Conservation (phyloP, 2,329 filamentous ascomycete genomes). For the Apiospora aurea region DNA sequence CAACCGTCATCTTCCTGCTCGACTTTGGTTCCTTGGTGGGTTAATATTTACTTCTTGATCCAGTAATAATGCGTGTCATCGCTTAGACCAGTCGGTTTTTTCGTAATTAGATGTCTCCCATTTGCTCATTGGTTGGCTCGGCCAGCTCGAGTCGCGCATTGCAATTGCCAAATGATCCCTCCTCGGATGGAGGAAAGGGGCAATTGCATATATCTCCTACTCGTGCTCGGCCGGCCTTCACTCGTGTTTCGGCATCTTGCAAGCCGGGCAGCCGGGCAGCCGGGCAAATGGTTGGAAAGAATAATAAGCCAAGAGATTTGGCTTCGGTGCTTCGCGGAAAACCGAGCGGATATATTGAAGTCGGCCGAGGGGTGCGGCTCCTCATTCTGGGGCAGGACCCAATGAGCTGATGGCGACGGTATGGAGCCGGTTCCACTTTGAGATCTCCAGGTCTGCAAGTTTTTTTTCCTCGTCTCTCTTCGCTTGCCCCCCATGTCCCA, state of each 20-base stretch:
- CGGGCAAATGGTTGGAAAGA: constrained; percentile 9
- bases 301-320: constrained; percentile 5
- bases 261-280: not conserved
- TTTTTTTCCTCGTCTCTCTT: constrained; percentile 22
- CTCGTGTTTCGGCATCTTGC: constrained; percentile 10
- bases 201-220: not conserved
- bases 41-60: not conserved
- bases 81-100: not conserved
- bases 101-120: not conserved
- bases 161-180: not conserved
- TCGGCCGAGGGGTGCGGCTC: constrained; percentile 23
- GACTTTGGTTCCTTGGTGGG: not conserved
- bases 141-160: not conserved
- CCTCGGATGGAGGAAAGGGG: not conserved
- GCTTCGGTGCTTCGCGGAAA: constrained; percentile 18
- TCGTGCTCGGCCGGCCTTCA: not conserved
- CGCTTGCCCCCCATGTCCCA: constrained; percentile 2
- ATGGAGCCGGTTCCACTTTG: constrained; percentile 22
- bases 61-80: not conserved
- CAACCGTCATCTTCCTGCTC: not conserved
- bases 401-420: constrained; percentile 12
- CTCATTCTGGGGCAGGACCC: constrained; percentile 3
- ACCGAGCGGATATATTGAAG: constrained; percentile 23
- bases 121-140: not conserved
- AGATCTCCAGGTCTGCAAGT: constrained; percentile 31